Conservation (phyloP, 2,329 filamentous ascomycete genomes). For the Xylariales sp. region DNA sequence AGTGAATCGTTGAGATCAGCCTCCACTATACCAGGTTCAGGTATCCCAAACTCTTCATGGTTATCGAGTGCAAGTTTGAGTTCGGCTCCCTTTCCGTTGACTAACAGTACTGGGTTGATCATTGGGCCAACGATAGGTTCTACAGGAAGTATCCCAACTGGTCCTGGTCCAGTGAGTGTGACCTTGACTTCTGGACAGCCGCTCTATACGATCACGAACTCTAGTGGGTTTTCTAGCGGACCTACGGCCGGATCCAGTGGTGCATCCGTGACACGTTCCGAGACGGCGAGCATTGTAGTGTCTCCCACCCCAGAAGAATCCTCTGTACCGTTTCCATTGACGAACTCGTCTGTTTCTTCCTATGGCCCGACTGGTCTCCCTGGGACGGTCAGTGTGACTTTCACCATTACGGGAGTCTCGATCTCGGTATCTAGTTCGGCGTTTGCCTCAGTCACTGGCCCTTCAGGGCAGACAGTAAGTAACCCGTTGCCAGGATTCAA, state of each 20-base stretch:
- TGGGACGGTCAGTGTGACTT: not conserved
- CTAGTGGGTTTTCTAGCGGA: too few relatives aligned
- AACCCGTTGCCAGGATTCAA: too few relatives aligned
- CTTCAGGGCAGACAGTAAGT: too few relatives aligned
- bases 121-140: constrained; percentile 8
- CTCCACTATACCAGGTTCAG: not conserved
- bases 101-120: constrained; percentile 8
- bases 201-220: not conserved
- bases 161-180: constrained; percentile 10
- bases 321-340: constrained; percentile 2
- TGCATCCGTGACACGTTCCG: too few relatives aligned
- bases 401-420: not conserved
- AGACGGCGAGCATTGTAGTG: too few relatives aligned
- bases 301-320: too few relatives aligned
- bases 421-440: not conserved
- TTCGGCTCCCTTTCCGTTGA: not conserved
- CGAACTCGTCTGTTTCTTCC: constrained; percentile 16
- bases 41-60: not conserved
- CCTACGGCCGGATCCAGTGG: too few relatives aligned
- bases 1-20: too few relatives aligned
- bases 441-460: constrained; percentile 5
- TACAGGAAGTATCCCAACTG: constrained; percentile 13
- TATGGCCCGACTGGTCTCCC: constrained; percentile 9
- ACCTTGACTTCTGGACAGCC: not conserved
- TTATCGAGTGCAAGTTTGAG: not conserved